Base-by-base conservation (phyloP, 1,139 yeast genomes). In the Debaryomyces psychrophilus region DNA sequence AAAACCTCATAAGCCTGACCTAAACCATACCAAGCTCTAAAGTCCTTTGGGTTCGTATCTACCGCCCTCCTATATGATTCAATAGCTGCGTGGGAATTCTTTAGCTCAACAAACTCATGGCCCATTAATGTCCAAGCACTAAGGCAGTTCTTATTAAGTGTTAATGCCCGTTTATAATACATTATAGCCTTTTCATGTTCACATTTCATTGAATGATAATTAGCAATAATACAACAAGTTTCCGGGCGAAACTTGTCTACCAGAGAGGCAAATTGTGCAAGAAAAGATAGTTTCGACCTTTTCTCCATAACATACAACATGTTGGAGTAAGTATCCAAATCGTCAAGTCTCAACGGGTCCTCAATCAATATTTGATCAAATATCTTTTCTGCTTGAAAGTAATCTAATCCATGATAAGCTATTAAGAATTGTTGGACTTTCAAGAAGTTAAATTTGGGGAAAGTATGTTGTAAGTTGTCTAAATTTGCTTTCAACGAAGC, bases 91-190 rank as follows among this genome's bases (percentile, higher is more conserved):
- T 95, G 97, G 0, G 97, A 87, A 66, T 95, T 95, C 59, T 93
- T 92, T 56, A 93, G 76, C 64, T 95, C 99, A 9, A 95, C 96
- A 70, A 90, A 95, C 67, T 95, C 99, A 67, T 95, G 99, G 9
- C 99, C 99, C 97, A 95, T 92, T 49, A 95, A 73, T 0, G 98
- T 93, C 98, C 99, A 95, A 0, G 99, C 98, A 56, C 92, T 83
- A 15, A 92, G 72, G 57, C 95, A 90, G 55, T 83, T 82, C 49
- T 89, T 82, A 62, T 90, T 87, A 47, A 93, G 72, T 0, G 90
- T 82, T 35, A 95, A 70, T 0, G 99, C 99, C 46, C 98, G 76
- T 58, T 90, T 87, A 60, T 92, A 95, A 67, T 90, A 90, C 82
- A 87, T 83, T 49, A 95, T 90, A 0, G 99, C 96, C 65, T 88